phyloP scores from a whole-genome alignment of 2,329 filamentous ascomycete genomes.

The Aureobasidium sp. region DNA sequence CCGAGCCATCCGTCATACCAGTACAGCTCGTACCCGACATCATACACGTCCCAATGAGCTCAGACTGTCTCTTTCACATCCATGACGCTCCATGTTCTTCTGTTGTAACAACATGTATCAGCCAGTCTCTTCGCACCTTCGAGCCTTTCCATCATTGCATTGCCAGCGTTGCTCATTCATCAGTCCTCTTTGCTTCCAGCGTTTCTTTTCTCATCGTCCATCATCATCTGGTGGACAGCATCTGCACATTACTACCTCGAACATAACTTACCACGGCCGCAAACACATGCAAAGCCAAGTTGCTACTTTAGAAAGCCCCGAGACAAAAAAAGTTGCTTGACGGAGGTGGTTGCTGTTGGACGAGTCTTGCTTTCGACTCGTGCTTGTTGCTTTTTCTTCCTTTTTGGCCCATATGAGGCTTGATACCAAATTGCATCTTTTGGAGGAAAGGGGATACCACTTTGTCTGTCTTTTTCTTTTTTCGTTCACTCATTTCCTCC shows the following conservation, averaged over 20 bases:
- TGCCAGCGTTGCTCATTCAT: conserved; percentile 19
- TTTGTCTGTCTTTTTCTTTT: background rate
- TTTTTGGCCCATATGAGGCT: background rate
- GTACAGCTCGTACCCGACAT: conserved; percentile 17
- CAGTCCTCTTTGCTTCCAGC: conserved; percentile 8
- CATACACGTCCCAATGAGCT: conserved; percentile 13
- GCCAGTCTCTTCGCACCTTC: conserved; percentile 21
- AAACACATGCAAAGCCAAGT: background rate
- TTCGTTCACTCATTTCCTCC: background rate
- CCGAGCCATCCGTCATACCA: conserved; percentile 22
- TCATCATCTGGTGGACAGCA: conserved; percentile 1
- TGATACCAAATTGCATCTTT: conserved; percentile 9
- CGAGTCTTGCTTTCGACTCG: conserved; percentile 10
- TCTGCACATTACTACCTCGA: conserved; percentile 15
- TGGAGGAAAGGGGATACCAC: background rate
- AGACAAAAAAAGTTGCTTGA: background rate
- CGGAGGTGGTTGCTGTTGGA: background rate
- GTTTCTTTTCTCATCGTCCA: conserved; percentile 9
- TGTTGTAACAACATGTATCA: conserved; percentile 25
- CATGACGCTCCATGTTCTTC: background rate
- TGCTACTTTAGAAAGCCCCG: background rate
- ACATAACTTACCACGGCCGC: conserved; percentile 16
- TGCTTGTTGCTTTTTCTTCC: background rate
- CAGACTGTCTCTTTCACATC: background rate
- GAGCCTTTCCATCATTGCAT: conserved; percentile 21